Conservation (phyloP, 768 basidiomycete genomes). For the Harrya chromipes region DNA sequence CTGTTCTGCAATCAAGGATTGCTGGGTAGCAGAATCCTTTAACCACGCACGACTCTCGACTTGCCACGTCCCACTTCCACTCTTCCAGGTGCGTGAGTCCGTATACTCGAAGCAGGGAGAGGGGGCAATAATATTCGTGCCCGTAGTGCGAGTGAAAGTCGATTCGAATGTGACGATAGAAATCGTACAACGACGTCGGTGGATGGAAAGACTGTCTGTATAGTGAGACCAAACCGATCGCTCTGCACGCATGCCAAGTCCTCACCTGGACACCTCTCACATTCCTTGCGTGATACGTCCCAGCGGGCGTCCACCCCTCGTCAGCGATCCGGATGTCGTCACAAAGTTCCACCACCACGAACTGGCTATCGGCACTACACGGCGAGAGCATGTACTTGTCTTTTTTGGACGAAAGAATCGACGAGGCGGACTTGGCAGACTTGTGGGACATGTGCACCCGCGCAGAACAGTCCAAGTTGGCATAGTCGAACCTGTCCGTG, state of each 20-base stretch:
- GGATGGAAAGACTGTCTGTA: slow-evolving; percentile 67
- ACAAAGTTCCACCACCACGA: slow-evolving; percentile 93
- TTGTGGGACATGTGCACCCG: slow-evolving; percentile 84
- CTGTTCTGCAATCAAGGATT: slow-evolving; percentile 23
- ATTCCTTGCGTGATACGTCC: slow-evolving; percentile 84
- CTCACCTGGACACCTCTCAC: slow-evolving; percentile 86
- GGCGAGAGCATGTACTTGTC: slow-evolving; percentile 98
- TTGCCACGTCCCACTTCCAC: slow-evolving; percentile 93
- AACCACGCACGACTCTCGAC: slow-evolving; percentile 56
- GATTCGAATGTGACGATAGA: slow-evolving; percentile 91
- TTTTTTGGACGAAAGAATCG: slow-evolving; percentile 84
- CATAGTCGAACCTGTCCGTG: slow-evolving; percentile 92
- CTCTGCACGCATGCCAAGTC: too few species aligned
- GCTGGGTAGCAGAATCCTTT: slow-evolving; percentile 28
- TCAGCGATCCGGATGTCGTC: slow-evolving; percentile 90
- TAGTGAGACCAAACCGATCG: background rate
- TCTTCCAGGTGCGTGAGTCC: slow-evolving; percentile 95
- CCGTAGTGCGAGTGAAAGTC: slow-evolving; percentile 94
- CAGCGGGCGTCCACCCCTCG: slow-evolving; percentile 69
- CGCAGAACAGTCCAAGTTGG: slow-evolving; percentile 88
- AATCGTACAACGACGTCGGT: slow-evolving; percentile 67
- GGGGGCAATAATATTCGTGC: slow-evolving; percentile 93
- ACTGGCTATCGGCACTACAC: slow-evolving; percentile 62
- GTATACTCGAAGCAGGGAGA: slow-evolving; percentile 91
- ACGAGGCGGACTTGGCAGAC: slow-evolving; percentile 74